Conservation (phyloP, 2,329 filamentous ascomycete genomes). For the Nakataea oryzae region DNA sequence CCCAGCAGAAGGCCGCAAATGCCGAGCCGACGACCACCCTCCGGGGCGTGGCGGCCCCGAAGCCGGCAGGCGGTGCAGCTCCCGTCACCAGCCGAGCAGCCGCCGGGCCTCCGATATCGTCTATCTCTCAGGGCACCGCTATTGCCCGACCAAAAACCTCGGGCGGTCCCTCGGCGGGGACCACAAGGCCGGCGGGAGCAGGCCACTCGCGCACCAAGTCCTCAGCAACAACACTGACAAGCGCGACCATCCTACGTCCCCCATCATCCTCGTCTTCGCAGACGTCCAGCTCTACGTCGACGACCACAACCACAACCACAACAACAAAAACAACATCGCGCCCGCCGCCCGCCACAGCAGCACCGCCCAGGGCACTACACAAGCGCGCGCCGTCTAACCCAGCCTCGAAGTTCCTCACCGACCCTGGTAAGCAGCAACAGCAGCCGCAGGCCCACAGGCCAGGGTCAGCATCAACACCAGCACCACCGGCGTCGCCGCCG, state of each 20-base stretch:
- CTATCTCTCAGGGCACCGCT: conserved; percentile 5
- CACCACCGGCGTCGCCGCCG: conserved; percentile 3
- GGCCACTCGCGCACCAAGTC: conserved; percentile 29
- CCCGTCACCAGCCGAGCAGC: background rate
- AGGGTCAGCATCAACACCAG: background rate
- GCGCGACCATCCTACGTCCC: conserved; percentile 27
- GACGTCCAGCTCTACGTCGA: conserved; percentile 13
- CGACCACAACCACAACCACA: conserved; percentile 5
- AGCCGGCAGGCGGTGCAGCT: too few species aligned
- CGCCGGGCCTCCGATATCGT: conserved; percentile 9
- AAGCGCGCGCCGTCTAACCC: conserved; percentile 8
- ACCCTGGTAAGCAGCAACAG: conserved; percentile 1
- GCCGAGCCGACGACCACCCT: background rate
- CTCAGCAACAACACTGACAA: conserved; percentile 25
- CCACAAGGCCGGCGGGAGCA: conserved; percentile 6
- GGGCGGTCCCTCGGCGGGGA: conserved; percentile 12
- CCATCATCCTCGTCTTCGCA: conserved; percentile 14
- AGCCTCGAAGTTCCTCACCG: background rate
- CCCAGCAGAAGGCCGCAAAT: background rate
- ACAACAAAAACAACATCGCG: conserved; percentile 7
- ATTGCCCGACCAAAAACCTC: conserved; percentile 17
- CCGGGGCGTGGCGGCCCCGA: background rate
- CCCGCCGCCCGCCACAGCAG: conserved; percentile 6
- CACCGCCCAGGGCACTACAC: conserved; percentile 5
- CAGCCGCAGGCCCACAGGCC: background rate